Base-by-base conservation (phyloP, 305 asterid species). In the Vinca major region DNA sequence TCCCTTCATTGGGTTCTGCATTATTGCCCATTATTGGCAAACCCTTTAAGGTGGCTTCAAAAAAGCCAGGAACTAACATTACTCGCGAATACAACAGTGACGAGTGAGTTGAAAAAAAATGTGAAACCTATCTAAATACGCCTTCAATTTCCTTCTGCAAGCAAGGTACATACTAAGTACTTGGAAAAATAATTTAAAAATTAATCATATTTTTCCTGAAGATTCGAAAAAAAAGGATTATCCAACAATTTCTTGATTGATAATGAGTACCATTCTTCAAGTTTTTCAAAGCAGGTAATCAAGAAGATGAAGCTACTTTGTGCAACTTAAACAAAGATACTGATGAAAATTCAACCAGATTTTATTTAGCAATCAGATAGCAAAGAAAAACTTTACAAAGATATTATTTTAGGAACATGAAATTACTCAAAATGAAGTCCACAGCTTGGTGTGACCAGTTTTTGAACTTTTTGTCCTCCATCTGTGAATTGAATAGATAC, bases 361-460 rank as follows among this genome's bases (percentile, higher is more conserved):
- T 20, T 49, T 65, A 36, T 13, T 26, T 26, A 26, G 33, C 33
- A 26, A 1, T 26, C 36, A 48, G 2, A 66, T 14, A 65, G 37
- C 47, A 5, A 2, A 1, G 44, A 44, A 33, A 9, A 9, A 1
- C 2, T 60, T 16, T 17, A 49, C 3, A 17, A 17, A 20, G 13
- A 19, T 44, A 63, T 63, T 26, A 54, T 50, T 61, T 26, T 26
- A 47, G 62, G 26, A 39, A 63, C 44, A 74, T 37, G 21, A 53
- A 74, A 21, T 67, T 89, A 94, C 98, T 88, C 44, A 89, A 90
- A 79, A 91, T 89, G 84, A 91, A 91, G 77, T 89, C 97, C 75
- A 81, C 85, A 8, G 98, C 96, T 81, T 89, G 95, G 80, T 91
- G 99, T 39, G 96, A 91, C 96, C 88, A 84, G 65, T 78, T 91